Percentiles rank a stretch among this genome's conserved stretches.
Conservation (phyloP, 2,329 filamentous ascomycete genomes). For the Triangularia setosa region DNA sequence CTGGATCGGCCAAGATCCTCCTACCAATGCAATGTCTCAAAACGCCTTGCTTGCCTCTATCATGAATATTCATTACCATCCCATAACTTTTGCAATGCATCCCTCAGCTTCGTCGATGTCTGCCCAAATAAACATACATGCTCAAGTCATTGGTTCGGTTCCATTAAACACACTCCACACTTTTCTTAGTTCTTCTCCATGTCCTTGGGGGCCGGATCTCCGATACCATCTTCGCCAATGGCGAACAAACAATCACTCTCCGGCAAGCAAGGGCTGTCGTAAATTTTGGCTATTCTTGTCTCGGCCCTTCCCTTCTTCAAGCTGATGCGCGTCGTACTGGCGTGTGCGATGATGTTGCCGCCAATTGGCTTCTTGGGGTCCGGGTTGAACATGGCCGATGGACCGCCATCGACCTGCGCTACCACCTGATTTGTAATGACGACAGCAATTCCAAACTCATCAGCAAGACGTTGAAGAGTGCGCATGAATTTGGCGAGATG, state of each 20-base stretch:
- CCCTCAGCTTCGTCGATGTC: not conserved
- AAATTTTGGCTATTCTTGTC: conserved; percentile 98
- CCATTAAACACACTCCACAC: not conserved
- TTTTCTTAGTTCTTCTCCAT: conserved; percentile 64
- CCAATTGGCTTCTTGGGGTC: conserved; percentile 99
- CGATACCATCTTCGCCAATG: conserved; percentile 95
- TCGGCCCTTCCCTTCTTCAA: conserved; percentile 93
- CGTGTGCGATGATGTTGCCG: conserved; percentile 97
- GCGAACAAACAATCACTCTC: conserved; percentile 97
- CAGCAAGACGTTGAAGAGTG: conserved; percentile 71
- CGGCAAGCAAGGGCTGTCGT: conserved; percentile 94
- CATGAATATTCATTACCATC: not conserved
- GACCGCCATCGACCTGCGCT: conserved; percentile 93
- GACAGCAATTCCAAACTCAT: conserved; percentile 92
- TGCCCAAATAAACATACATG: not conserved
- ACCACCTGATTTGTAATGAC: conserved; percentile 99
- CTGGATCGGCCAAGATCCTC: not conserved
- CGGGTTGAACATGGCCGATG: conserved; percentile 97
- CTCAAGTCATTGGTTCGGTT: not conserved
- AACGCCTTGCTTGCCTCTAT: not conserved
- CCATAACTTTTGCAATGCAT: conserved; percentile 8
- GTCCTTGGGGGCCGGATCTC: conserved; percentile 93
- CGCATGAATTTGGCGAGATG: conserved; percentile 88
- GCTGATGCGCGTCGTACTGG: conserved; percentile 89
- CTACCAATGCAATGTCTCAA: not conserved